A percentile compares a stretch with the other conserved stretches of the same genome.
Evolutionary conservation across 2,329 filamentous ascomycete species (phyloP).

Genomic region (Claviceps sp.): DNA sequence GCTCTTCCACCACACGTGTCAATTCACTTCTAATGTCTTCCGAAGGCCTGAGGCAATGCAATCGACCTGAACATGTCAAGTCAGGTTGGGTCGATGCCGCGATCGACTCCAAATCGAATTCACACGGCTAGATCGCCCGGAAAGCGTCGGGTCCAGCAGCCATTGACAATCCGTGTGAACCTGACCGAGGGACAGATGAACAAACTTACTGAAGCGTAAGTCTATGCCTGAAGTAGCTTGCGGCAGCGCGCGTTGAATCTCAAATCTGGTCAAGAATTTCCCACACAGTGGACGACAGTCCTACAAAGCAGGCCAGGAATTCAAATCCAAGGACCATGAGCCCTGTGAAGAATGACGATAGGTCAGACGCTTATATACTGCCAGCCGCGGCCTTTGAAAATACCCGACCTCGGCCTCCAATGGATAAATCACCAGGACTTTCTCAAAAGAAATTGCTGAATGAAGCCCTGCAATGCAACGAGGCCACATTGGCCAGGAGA

Average conservation of each 20-base stretch:
- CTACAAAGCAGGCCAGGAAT: conserved; percentile 10
- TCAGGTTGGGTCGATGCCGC: not conserved
- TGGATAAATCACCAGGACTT: not conserved
- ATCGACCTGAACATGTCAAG: not conserved
- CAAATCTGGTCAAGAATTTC: conserved; percentile 17
- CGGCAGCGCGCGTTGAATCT: not conserved
- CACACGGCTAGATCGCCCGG: conserved; percentile 16
- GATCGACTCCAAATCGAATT: conserved; percentile 15
- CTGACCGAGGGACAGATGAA: conserved; percentile 36
- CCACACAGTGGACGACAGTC: conserved; percentile 17
- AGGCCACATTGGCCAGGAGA: conserved; percentile 1
- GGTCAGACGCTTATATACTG: conserved; percentile 1
- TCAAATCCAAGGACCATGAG: not conserved
- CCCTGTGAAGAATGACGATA: not conserved
- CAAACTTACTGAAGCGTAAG: conserved; percentile 32
- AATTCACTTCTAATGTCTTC: not conserved
- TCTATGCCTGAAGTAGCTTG: not conserved
- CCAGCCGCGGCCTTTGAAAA: not conserved
- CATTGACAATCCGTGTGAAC: conserved; percentile 33
- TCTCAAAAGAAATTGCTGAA: not conserved
- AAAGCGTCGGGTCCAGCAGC: conserved; percentile 21
- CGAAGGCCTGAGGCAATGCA: not conserved
- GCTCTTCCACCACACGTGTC: not conserved
- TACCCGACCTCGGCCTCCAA: not conserved
- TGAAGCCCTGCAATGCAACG: not conserved